Evolutionary conservation across 1,284 basidiomycete species (phyloP), one percentile per base, ranked within the genome.

Genomic region (Boletus subluridellus): DNA sequence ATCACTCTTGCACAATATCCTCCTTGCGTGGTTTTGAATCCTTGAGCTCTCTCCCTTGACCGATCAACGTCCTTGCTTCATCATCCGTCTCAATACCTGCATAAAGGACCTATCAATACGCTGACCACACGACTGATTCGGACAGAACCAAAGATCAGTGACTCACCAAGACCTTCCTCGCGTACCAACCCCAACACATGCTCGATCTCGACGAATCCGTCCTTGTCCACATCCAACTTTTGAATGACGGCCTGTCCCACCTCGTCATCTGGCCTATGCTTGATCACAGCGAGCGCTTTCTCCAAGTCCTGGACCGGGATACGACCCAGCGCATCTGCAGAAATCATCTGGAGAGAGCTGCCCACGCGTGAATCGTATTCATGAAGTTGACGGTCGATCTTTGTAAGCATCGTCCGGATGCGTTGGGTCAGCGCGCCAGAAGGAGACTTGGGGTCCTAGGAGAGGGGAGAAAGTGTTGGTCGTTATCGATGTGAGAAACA

Each of bases 181-280:
- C 79, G 80, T n/a, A 90, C 88, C 53, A 93, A 75, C 4, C 87
- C 90, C 39, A 92, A 73, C 44, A 92, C 89, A 67, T 93, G 90
- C 72, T 92, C 89, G 37, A 93, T 77, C 73, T 94, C 91, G 24
- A 98, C 94, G 68, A 89, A 95, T 0, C 96, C 95, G 69, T 99
- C 96, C 75, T 94, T 87, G 76, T 99, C 96, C 5, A 93, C 90
- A 72, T 99, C 97, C 65, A 99, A 79, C 77, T 98, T 98, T 70
- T 95, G 87, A 58, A 96, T 87, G 44, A 99, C 85, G 51, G 85
- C 86, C 63, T 92, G 87, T 24, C 94, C 89, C n/a, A 93, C 86
- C 62, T 95, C 92, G 59, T 96, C 93, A 56, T 94, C 88, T 3
- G 95, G 96, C 66, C 81, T 85, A 76, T 99, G 97, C 77, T 93